Conservation (phyloP, 2,329 filamentous ascomycete genomes). For the Trichoderma polysporum region DNA sequence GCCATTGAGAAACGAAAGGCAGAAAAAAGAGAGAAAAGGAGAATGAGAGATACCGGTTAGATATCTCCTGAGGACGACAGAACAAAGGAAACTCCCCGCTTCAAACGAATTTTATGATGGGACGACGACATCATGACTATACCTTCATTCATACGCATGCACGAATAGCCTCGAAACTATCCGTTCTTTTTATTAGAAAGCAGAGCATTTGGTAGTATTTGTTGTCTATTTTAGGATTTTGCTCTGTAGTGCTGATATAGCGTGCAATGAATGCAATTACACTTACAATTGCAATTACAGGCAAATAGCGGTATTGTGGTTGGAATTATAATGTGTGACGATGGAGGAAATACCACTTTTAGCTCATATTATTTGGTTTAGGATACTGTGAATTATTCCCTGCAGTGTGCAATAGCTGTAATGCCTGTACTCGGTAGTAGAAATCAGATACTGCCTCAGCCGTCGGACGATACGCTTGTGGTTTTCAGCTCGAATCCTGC, state of each 20-base stretch:
- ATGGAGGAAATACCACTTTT: not conserved
- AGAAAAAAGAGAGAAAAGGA: not conserved
- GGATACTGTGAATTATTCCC: too few relatives aligned
- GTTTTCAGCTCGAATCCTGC: not conserved
- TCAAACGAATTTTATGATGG: constrained; percentile 41
- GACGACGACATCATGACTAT: constrained; percentile 35
- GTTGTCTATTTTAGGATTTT: constrained; percentile 13
- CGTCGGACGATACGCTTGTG: not conserved
- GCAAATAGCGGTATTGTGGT: not conserved
- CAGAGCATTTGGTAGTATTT: constrained; percentile 7
- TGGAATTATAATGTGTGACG: not conserved
- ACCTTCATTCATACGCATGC: constrained; percentile 11
- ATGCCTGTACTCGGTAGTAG: not conserved
- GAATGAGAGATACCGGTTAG: not conserved
- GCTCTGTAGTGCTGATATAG: constrained; percentile 6
- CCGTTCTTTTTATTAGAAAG: constrained; percentile 14
- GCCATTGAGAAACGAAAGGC: constrained; percentile 27
- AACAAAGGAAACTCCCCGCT: constrained; percentile 36
- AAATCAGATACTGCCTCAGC: not conserved
- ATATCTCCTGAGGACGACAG: constrained; percentile 29
- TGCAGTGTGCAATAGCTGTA: not conserved
- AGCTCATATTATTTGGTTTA: not conserved
- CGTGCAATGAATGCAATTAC: constrained; percentile 2
- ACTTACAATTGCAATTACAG: not conserved
- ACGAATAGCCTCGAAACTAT: constrained; percentile 14